Evolutionary conservation across 805 yeast genomes (phyloP), one percentile per base, ranked within the genome.

Genomic region (Spathaspora passalidarum): DNA sequence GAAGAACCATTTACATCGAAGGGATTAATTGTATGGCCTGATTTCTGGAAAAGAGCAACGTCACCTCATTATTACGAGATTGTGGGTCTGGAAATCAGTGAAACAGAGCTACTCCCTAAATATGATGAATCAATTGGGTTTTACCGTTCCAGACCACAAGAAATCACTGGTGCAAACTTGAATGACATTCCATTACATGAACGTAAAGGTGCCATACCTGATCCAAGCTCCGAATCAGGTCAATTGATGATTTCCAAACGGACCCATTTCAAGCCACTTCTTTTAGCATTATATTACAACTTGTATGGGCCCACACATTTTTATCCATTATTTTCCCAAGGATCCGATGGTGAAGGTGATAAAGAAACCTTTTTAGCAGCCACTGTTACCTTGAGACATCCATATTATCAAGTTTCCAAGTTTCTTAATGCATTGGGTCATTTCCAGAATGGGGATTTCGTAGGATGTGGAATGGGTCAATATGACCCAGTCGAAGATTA

Each of bases 41-140:
- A 88, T 63, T 88, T 82, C 62, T 88, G 96, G 96, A 79, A 84
- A 62, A 75, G 96, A 52, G 81, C 91, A 5, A 86, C 91, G 1
- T 79, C 87, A 1, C 96, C 96, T 5, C 66, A 68, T 32, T 84
- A 77, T 56, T 88, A 85, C 62, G 77, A 79, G 23, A 81, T 88
- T 52, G 88, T 88, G 0, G 86, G 81, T 2, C 68, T 81, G 20
- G 47, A 54, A 1, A 43, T 69, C 16, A 61, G 70, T 43, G 50
- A 54, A 25, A 49, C 51, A 2, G 53, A 62, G 16, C 56, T 64
- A n/a, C 52, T 59, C 22, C 71, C 69, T 2, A 56, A 57, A 37
- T 71, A 71, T 47, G 56, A 61, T 42, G 75, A 69, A 46, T 49
- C 54, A 10, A 48, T 44, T n/a, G 66, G 68, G 5, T 20, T 26